These are phyloP conservation scores for Pseudopithomyces chartarum DNA, from an alignment of 2,329 filamentous ascomycete species.

Conservation along the genomic window DNA sequence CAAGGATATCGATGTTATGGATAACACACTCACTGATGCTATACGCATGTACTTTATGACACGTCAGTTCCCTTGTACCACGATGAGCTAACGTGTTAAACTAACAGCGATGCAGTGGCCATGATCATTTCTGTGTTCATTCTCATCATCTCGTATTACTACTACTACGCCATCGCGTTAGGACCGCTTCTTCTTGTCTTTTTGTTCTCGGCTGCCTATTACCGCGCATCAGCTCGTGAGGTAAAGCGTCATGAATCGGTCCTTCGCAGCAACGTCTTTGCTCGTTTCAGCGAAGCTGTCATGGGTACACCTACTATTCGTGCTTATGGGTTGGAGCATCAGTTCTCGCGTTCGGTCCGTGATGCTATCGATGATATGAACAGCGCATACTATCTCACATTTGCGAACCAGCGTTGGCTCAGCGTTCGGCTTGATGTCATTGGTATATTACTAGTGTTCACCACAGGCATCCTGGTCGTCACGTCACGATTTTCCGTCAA, in stretches of 20 bases:
- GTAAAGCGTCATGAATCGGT: conserved; percentile 94
- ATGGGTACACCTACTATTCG: conserved; percentile 83
- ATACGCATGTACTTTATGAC: conserved; percentile 94
- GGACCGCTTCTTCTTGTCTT: conserved; percentile 76
- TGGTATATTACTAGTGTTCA: conserved; percentile 83
- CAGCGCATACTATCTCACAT: conserved; percentile 91
- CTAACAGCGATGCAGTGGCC: conserved; percentile 52
- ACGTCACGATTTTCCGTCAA: conserved; percentile 85
- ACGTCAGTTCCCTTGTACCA: conserved; percentile 11
- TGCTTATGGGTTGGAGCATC: conserved; percentile 80
- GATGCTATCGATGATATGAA: conserved; percentile 88
- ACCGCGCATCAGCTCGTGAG: conserved; percentile 87
- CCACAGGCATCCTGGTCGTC: conserved; percentile 86
- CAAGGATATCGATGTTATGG: conserved; percentile 94
- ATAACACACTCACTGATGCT: conserved; percentile 86
- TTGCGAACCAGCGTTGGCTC: conserved; percentile 94
- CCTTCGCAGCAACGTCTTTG: conserved; percentile 84
- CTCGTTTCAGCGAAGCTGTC: conserved; percentile 88
- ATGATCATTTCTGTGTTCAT: conserved; percentile 82
- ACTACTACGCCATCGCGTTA: conserved; percentile 79
- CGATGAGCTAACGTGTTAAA: neutral
- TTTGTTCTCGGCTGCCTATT: conserved; percentile 82
- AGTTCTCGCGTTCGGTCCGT: conserved; percentile 73
- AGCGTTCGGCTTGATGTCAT: conserved; percentile 83
- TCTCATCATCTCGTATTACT: conserved; percentile 92